Evolutionary conservation across 2,329 filamentous ascomycete genomes (phyloP).

Genomic region (Penicillium sclerotigenum): DNA sequence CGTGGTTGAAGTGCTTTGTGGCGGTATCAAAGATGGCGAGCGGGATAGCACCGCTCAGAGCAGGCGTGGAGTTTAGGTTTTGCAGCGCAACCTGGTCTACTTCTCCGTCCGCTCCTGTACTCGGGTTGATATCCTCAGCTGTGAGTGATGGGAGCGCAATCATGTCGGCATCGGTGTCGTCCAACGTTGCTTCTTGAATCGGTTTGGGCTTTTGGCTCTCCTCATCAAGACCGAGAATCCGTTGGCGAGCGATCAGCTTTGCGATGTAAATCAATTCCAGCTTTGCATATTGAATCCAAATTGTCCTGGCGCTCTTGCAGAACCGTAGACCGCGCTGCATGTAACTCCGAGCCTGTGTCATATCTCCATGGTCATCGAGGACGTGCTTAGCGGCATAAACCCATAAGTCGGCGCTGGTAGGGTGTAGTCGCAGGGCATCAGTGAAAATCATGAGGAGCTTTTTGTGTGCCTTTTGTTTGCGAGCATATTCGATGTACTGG

Average conservation of each 20-base stretch:
- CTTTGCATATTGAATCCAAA: conserved; percentile 90
- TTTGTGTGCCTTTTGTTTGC: conserved; percentile 62
- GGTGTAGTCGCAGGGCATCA: conserved; percentile 77
- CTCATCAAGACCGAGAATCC: conserved; percentile 61
- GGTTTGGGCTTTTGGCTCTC: conserved; percentile 38
- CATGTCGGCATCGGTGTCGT: conserved; percentile 54
- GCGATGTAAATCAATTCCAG: conserved; percentile 90
- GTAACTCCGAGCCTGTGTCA: conserved; percentile 78
- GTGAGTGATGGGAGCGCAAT: conserved; percentile 59
- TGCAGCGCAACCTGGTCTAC: conserved; percentile 57
- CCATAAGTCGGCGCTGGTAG: conserved; percentile 80
- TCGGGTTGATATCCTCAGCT: conserved; percentile 60
- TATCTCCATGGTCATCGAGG: conserved; percentile 77
- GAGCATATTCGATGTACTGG: conserved; percentile 81
- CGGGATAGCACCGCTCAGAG: conserved; percentile 88
- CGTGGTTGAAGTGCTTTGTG: conserved; percentile 71
- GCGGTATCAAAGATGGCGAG: conserved; percentile 87
- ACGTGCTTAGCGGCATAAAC: conserved; percentile 74
- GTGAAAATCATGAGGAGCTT: conserved; percentile 60
- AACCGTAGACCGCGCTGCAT: conserved; percentile 89
- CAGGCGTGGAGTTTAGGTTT: conserved; percentile 68
- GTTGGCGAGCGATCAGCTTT: conserved; percentile 72
- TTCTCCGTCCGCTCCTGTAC: conserved; percentile 51
- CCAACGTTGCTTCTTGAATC: conserved; percentile 34
- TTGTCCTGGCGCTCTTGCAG: conserved; percentile 66